Conservation (phyloP, 768 basidiomycete species). For the Lactarius indigo region DNA sequence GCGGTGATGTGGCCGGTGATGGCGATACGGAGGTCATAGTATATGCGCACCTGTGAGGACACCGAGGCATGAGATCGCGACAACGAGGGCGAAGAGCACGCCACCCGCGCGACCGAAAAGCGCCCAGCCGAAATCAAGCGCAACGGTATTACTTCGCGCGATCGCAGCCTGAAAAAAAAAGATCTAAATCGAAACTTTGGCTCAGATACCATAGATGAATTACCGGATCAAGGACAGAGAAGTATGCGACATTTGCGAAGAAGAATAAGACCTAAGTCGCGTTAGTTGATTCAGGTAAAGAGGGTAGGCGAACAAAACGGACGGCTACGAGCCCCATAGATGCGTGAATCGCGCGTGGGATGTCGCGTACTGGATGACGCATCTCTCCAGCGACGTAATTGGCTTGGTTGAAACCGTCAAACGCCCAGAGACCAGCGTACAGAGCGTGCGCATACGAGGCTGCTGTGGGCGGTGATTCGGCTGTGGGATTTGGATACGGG, state of each 20-base stretch:
- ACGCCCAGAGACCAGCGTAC: conserved; percentile 10
- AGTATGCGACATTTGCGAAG: conserved; percentile 9
- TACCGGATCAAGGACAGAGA: conserved; percentile 16
- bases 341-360: conserved; percentile 12
- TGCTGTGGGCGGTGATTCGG: neutral
- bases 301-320: neutral
- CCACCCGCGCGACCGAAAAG: conserved; percentile 15
- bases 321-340: conserved; percentile 15
- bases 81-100: conserved; percentile 7
- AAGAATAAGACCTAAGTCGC: conserved; percentile 5
- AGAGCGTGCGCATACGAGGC: conserved; percentile 12
- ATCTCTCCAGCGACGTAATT: conserved; percentile 14
- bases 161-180: neutral
- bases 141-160: conserved; percentile 11
- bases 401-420: conserved; percentile 13
- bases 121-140: conserved; percentile 14
- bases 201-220: neutral
- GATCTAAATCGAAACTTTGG: neutral
- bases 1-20: neutral
- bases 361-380: conserved; percentile 8
- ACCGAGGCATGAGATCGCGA: conserved; percentile 8
- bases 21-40: neutral
- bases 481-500: neutral
- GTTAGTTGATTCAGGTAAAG: neutral
- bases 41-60: conserved; percentile 4